phyloP scores from a whole-genome alignment of 202 grass and related monocot genomes.

The Carex sylvatica region DNA sequence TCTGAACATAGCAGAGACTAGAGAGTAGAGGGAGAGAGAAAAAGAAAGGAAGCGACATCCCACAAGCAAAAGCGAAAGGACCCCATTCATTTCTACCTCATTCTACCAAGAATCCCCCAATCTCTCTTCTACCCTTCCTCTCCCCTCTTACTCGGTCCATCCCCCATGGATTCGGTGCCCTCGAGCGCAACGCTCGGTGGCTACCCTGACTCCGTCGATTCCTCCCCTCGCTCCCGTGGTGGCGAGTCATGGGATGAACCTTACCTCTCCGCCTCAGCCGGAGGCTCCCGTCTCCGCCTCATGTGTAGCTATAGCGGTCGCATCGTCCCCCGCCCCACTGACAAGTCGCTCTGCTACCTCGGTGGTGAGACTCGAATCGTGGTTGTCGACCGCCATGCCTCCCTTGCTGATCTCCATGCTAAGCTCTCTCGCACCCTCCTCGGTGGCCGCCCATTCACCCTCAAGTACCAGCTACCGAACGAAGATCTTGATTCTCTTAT shows the following conservation, averaged over 20 bases:
- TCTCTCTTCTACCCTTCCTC: not conserved
- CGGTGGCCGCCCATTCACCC: slow-evolving; percentile 54
- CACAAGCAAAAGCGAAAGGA: slow-evolving; percentile 6
- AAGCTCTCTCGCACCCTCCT: slow-evolving; percentile 80
- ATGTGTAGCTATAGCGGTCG: slow-evolving; percentile 98
- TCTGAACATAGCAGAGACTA: not conserved
- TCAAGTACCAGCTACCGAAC: slow-evolving; percentile 99
- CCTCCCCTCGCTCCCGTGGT: slow-evolving; percentile 84
- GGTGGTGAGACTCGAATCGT: slow-evolving; percentile 93
- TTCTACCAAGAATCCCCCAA: not conserved
- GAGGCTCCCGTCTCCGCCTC: slow-evolving; percentile 52
- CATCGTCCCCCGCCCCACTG: slow-evolving; percentile 83
- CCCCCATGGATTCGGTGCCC: slow-evolving; percentile 45
- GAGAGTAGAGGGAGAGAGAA: no score
- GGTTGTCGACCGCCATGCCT: slow-evolving; percentile 61
- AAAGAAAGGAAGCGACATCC: slow-evolving; percentile 21
- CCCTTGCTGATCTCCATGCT: slow-evolving; percentile 68
- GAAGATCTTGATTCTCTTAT: slow-evolving; percentile 96
- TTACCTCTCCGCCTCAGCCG: slow-evolving; percentile 46
- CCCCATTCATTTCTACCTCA: no score
- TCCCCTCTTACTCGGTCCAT: not conserved
- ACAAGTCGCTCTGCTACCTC: slow-evolving; percentile 86
- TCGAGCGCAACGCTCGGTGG: slow-evolving; percentile 40
- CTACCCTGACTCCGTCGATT: slow-evolving; percentile 83
- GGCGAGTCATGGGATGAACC: slow-evolving; percentile 96